A percentile compares a stretch with the other conserved stretches of the same genome.
Conservation (phyloP, 225 moss, liverwort and hornwort species). For the Takakia lepidozioides region DNA sequence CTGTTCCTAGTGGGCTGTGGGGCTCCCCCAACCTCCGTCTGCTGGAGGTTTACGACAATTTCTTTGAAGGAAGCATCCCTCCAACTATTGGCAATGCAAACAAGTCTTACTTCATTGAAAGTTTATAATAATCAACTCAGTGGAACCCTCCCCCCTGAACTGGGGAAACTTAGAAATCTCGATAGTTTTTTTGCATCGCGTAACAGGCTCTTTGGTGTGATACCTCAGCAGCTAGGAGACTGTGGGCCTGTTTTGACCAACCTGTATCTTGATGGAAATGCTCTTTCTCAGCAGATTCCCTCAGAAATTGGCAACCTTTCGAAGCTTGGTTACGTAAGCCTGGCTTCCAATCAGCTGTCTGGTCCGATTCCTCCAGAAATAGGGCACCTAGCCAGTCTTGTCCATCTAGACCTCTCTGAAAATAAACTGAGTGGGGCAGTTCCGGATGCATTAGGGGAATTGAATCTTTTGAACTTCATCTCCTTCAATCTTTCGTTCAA, state of each 20-base stretch:
- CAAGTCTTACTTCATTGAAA: slow-evolving; percentile 24
- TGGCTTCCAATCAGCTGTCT: slow-evolving; percentile 19
- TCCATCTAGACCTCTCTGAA: slow-evolving; percentile 31
- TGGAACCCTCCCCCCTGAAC: slow-evolving; percentile 8
- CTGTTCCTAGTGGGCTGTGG: slow-evolving; percentile 16
- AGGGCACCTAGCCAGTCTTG: slow-evolving; percentile 13
- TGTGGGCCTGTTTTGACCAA: slow-evolving; percentile 17
- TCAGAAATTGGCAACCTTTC: slow-evolving; percentile 8
- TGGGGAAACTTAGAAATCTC: slow-evolving; percentile 13
- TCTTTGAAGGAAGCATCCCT: slow-evolving; percentile 20
- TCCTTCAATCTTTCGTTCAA: slow-evolving; percentile 43
- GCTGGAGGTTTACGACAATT: slow-evolving; percentile 37
- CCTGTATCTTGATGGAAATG: slow-evolving; percentile 26
- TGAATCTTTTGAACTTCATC: slow-evolving; percentile 14
- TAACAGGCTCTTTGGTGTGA: slow-evolving; percentile 22
- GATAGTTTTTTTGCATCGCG: slow-evolving; percentile 24
- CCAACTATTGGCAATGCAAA: slow-evolving; percentile 9
- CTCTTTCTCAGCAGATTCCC: slow-evolving; percentile 11
- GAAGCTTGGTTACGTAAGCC: slow-evolving; percentile 20
- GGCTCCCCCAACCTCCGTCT: slow-evolving; percentile 22
- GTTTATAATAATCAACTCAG: slow-evolving; percentile 32
- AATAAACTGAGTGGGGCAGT: slow-evolving; percentile 30
- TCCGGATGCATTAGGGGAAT: background rate
- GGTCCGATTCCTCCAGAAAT: slow-evolving; percentile 24
- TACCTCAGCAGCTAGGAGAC: slow-evolving; percentile 13